Evolutionary conservation across 768 basidiomycete species (phyloP), one percentile per base, ranked within the genome.

Genomic region (Amanita exitialis): DNA sequence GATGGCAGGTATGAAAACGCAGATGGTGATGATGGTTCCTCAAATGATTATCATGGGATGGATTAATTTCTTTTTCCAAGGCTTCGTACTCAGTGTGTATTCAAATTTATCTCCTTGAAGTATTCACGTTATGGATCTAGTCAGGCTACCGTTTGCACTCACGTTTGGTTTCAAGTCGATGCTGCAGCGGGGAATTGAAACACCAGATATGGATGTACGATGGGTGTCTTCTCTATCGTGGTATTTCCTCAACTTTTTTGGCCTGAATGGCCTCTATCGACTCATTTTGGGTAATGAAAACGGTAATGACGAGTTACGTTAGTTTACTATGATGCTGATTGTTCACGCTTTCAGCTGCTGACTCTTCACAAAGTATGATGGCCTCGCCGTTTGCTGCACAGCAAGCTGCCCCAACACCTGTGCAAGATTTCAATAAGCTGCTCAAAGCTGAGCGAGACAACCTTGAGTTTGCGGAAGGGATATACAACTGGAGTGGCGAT

Each of bases 181-280:
- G 87, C 79, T 99, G 9, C 94, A 98, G 60, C 83, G 94, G 45
- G 95, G 94, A 21, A 88, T 98, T 44, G 86, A 92, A 62, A 94
- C 94, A 0, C 83, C 83, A 9, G 92, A 96, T 64, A 90, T 98
- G 86, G 95, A 98, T 66, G 96, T 97, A 9, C 80, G 90, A 68
- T 99, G 96, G 94, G 96, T 98, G 28, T 99, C 96, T 18, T 96
- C 96, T 9, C 74, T 98, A 49, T 94, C 91, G 15, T 98, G 96
- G 96, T 99, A 98, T 69, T 98, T 99, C 69, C 81, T 98, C 60
- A 98, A 97, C 73, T 90, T 97, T 69, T 98, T 99, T 66, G 95
- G 95, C 49, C 69, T 99, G 55, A 97, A 97, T 61, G 94, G 93
- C 15, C 67, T 99, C 15, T 99, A 98, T 72, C 88, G 86, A 44